Evolutionary conservation across 805 yeast species (phyloP).

Genomic region (Kazachstania africana): DNA sequence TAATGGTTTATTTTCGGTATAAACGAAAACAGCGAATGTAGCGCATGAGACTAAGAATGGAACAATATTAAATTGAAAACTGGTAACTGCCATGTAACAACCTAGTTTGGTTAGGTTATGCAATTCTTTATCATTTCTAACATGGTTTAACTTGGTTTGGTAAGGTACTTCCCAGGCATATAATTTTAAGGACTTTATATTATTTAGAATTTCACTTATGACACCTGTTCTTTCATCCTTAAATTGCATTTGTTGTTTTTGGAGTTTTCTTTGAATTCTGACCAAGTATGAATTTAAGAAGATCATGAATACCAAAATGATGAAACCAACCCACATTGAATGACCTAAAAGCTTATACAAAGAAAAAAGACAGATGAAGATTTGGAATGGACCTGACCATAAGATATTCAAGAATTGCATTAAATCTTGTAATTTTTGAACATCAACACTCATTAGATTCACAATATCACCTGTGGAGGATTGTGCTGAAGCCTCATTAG

Average conservation of each 20-base stretch:
- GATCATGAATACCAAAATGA: slow-evolving; percentile 62
- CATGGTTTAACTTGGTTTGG: slow-evolving; percentile 56
- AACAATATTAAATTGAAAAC: slow-evolving; percentile 71
- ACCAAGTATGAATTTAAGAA: slow-evolving; percentile 70
- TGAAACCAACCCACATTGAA: slow-evolving; percentile 95
- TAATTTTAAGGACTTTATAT: slow-evolving; percentile 82
- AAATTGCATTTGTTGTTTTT: slow-evolving; percentile 74
- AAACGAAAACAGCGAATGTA: slow-evolving; percentile 74
- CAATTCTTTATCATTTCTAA: slow-evolving; percentile 82
- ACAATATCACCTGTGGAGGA: slow-evolving; percentile 88
- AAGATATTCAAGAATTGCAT: slow-evolving; percentile 66
- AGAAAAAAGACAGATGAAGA: slow-evolving; percentile 60
- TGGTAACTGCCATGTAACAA: slow-evolving; percentile 53
- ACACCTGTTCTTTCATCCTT: slow-evolving; percentile 90
- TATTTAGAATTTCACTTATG: slow-evolving; percentile 78
- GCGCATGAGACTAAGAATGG: slow-evolving; percentile 85
- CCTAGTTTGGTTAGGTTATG: slow-evolving; percentile 66
- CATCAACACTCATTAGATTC: slow-evolving; percentile 88
- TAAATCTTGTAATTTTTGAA: slow-evolving; percentile 76
- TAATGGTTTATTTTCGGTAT: slow-evolving; percentile 48
- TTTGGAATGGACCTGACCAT: slow-evolving; percentile 93
- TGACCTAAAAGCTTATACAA: slow-evolving; percentile 65
- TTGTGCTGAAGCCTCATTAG: slow-evolving; percentile 58
- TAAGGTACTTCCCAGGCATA: slow-evolving; percentile 95
- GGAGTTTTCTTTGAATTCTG: slow-evolving; percentile 55